phyloP scores from a whole-genome alignment of 805 yeast genomes.

The Saccharomycopsis olivae region DNA sequence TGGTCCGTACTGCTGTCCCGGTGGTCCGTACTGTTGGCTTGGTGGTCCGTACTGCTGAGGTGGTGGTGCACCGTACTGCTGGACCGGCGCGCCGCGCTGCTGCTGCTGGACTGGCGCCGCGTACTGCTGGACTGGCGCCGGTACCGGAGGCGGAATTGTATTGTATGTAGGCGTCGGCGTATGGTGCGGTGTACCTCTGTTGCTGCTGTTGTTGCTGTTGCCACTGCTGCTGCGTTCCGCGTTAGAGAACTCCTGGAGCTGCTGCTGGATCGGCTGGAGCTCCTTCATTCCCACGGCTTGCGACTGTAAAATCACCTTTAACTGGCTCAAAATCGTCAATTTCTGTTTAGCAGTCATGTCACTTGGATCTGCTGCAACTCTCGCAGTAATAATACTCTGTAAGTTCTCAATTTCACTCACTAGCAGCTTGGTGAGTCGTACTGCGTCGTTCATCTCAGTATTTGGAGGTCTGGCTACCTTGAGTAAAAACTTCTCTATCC shows the following conservation, averaged over 20 bases:
- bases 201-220: not conserved
- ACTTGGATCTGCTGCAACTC: conserved; percentile 24
- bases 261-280: conserved; percentile 29
- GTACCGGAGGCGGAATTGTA: not conserved
- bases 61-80: not conserved
- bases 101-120: not conserved
- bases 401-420: conserved; percentile 28
- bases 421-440: conserved; percentile 22
- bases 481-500: conserved; percentile 63
- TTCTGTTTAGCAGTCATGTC: conserved; percentile 21
- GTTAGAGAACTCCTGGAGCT: conserved; percentile 29
- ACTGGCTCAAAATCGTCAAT: conserved; percentile 10
- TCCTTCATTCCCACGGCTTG: conserved; percentile 28
- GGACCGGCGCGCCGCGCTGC: not conserved
- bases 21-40: too few species aligned
- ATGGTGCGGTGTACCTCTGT: too few species aligned
- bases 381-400: conserved; percentile 25
- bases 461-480: conserved; percentile 22
- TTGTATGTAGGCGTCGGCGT: not conserved
- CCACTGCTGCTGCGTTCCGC: conserved; percentile 21
- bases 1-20: not conserved
- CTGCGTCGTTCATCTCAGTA: not conserved
- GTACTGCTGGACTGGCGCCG: not conserved
- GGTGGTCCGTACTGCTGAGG: not conserved
- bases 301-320: conserved; percentile 18